Conservation (phyloP, 768 basidiomycete genomes). For the Sarcodon sp. region DNA sequence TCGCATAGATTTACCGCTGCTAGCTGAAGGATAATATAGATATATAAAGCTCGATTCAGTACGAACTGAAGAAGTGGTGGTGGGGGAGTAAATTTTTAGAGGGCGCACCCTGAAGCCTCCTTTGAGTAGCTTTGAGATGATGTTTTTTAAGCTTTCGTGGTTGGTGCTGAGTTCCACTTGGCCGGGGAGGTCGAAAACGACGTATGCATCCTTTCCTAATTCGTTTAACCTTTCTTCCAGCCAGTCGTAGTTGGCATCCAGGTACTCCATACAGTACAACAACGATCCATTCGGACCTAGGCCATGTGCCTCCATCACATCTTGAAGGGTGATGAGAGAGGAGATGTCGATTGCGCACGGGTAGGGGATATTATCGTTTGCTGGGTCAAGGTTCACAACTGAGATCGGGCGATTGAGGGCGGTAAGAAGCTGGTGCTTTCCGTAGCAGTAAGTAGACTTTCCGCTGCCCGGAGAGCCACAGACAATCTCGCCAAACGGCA, state of each 20-base stretch:
- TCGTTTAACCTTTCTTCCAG: constrained; percentile 55
- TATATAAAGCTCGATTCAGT: too few relatives aligned
- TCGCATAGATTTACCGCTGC: constrained; percentile 94
- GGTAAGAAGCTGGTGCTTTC: constrained; percentile 80
- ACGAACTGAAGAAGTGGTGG: too few relatives aligned
- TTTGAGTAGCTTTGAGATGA: constrained; percentile 63
- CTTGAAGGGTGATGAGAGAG: constrained; percentile 73
- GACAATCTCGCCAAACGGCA: constrained; percentile 86
- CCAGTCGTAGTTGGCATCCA: constrained; percentile 92
- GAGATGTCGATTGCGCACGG: constrained; percentile 83
- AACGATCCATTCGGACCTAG: constrained; percentile 95
- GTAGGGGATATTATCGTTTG: constrained; percentile 82
- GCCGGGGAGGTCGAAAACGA: constrained; percentile 92
- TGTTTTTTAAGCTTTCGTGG: constrained; percentile 77
- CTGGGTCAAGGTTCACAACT: constrained; percentile 93
- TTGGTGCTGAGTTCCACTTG: constrained; percentile 98
- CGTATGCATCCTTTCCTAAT: constrained; percentile 64
- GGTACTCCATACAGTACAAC: constrained; percentile 93
- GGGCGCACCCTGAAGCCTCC: constrained; percentile 71
- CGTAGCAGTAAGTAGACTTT: constrained; percentile 82
- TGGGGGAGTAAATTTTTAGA: background rate
- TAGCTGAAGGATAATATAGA: constrained; percentile 40
- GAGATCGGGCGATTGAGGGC: constrained; percentile 80
- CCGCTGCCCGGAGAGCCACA: constrained; percentile 80
- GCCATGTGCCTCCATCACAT: constrained; percentile 73